A percentile compares a stretch with the other conserved stretches of the same genome.
Conservation (phyloP, 2,329 filamentous ascomycete species). For the Calonectria montana region DNA sequence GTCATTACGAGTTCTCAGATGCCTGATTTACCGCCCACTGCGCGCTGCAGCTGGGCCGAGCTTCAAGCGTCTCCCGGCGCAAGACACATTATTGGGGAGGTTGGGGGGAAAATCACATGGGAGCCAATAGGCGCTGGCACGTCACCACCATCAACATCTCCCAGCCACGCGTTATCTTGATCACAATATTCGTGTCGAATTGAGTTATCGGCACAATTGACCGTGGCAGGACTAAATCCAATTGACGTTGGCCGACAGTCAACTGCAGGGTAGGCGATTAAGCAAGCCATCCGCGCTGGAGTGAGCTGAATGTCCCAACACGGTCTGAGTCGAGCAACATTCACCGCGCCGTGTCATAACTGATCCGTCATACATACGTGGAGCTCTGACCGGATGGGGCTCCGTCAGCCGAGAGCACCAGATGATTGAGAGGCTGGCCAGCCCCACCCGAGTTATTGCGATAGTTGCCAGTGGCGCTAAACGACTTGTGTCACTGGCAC, state of each 20-base stretch:
- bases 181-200: slow-evolving; percentile 2
- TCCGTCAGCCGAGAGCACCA: slow-evolving; percentile 16
- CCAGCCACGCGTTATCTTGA: slow-evolving; percentile 32
- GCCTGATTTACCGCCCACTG: slow-evolving; percentile 34
- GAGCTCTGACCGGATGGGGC: not conserved
- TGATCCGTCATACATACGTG: not conserved
- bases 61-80: slow-evolving; percentile 26
- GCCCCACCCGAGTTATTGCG: slow-evolving; percentile 34
- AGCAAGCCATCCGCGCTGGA: slow-evolving; percentile 15
- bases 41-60: slow-evolving; percentile 35
- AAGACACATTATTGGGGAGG: slow-evolving; percentile 34
- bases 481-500: slow-evolving; percentile 29
- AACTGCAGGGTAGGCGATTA: slow-evolving; percentile 15
- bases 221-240: not conserved
- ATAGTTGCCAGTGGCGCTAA: slow-evolving; percentile 38
- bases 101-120: slow-evolving; percentile 31
- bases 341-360: slow-evolving; percentile 10
- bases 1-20: slow-evolving; percentile 39
- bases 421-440: slow-evolving; percentile 22
- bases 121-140: slow-evolving; percentile 31
- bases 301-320: slow-evolving; percentile 23
- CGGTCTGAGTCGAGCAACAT: slow-evolving; percentile 6
- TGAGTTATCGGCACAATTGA: slow-evolving; percentile 10
- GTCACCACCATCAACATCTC: slow-evolving; percentile 19
- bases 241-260: not conserved